These are phyloP conservation scores for Ustulina deusta DNA, from an alignment of 2,329 filamentous ascomycete genomes.

Conservation along the genomic window DNA sequence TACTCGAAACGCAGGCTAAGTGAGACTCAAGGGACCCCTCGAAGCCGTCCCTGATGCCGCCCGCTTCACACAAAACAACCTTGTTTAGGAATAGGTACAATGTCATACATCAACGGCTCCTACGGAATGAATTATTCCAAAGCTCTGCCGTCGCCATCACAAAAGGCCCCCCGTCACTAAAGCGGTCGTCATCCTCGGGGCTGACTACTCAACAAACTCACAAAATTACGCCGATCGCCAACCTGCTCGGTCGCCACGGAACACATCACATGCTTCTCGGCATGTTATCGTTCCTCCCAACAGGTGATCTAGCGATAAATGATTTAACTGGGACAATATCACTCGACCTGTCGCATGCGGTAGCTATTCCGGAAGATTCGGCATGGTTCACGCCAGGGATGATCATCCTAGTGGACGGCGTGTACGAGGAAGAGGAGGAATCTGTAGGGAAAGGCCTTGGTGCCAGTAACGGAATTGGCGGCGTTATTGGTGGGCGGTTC, in stretches of 20 bases:
- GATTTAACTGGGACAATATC: conserved; percentile 90
- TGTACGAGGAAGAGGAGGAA: conserved; percentile 94
- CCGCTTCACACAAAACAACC: conserved; percentile 82
- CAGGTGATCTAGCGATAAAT: conserved; percentile 83
- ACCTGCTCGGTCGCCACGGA: conserved; percentile 81
- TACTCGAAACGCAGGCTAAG: conserved; percentile 16
- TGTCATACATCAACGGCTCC: conserved; percentile 88
- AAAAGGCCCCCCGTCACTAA: conserved; percentile 64
- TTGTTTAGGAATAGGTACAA: conserved; percentile 93
- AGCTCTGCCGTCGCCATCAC: conserved; percentile 77
- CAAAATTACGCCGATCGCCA: conserved; percentile 87
- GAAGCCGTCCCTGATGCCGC: conserved; percentile 78
- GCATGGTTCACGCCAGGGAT: conserved; percentile 96
- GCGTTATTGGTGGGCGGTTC: conserved; percentile 91
- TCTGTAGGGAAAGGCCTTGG: conserved; percentile 76
- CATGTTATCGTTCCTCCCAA: conserved; percentile 82
- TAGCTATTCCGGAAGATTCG: conserved; percentile 84
- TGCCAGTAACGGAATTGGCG: conserved; percentile 84
- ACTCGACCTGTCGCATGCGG: conserved; percentile 83
- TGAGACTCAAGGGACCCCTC: conserved; percentile 64
- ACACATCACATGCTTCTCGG: conserved; percentile 88
- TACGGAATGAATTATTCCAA: conserved; percentile 94
- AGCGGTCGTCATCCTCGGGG: conserved; percentile 68
- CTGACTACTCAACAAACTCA: conserved; percentile 73
- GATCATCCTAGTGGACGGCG: conserved; percentile 93